Evolutionary conservation across 1,284 basidiomycete genomes (phyloP).

Genomic region (Tetrapyrgos nigripes): DNA sequence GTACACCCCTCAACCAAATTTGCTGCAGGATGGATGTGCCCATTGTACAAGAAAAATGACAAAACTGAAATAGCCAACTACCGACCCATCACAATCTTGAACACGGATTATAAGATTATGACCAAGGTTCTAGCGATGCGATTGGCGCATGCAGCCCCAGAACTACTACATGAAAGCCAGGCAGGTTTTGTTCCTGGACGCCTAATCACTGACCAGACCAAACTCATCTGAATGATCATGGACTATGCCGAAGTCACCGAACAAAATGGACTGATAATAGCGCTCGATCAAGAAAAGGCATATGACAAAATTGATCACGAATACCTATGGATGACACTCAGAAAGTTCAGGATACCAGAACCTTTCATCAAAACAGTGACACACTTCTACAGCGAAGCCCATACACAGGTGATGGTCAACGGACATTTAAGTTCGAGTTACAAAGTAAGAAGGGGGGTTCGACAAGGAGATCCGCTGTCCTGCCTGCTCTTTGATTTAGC

Average conservation of each 20-base stretch:
- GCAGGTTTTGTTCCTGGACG: slow-evolving; percentile 27
- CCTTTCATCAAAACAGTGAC: slow-evolving; percentile 19
- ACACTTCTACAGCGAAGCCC: slow-evolving; percentile 24
- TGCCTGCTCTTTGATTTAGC: slow-evolving; percentile 38
- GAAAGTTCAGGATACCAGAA: slow-evolving; percentile 15
- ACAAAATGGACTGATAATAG: slow-evolving; percentile 20
- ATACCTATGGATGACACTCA: slow-evolving; percentile 24
- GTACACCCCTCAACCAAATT: neutral
- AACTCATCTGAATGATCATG: slow-evolving; percentile 21
- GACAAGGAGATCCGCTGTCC: slow-evolving; percentile 32
- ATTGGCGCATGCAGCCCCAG: slow-evolving; percentile 11
- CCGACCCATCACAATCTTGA: slow-evolving; percentile 16
- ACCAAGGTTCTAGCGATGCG: slow-evolving; percentile 14
- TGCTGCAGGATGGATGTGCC: slow-evolving; percentile 18
- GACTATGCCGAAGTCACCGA: slow-evolving; percentile 24
- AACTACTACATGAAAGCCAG: slow-evolving; percentile 21
- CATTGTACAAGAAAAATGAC: slow-evolving; percentile 18
- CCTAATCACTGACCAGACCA: slow-evolving; percentile 25
- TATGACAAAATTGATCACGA: slow-evolving; percentile 18
- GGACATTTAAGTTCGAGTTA: slow-evolving; percentile 18
- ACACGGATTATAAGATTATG: slow-evolving; percentile 21
- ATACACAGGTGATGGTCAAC: slow-evolving; percentile 26
- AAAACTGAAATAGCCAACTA: slow-evolving; percentile 17
- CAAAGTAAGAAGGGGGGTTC: slow-evolving; percentile 22
- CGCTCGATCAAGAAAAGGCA: slow-evolving; percentile 13